These are phyloP conservation scores for Xylaria scruposa DNA, from an alignment of 495 filamentous ascomycete species.

Conservation along the genomic window DNA sequence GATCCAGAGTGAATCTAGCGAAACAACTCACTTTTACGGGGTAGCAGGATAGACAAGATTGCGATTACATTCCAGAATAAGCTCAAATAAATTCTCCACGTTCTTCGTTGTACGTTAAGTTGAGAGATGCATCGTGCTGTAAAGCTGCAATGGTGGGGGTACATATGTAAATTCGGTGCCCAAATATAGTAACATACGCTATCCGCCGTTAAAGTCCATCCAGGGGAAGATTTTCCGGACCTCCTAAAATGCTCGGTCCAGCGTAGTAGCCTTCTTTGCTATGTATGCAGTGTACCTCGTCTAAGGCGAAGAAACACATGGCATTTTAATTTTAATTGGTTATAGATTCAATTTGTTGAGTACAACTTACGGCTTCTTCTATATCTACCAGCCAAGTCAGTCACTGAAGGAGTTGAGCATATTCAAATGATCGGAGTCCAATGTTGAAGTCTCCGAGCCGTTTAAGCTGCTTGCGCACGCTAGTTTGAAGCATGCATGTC, in stretches of 20 bases:
- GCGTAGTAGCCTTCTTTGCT: not conserved
- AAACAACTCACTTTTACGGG: not conserved
- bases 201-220: not conserved
- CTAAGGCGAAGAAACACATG: not conserved
- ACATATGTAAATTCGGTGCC: not conserved
- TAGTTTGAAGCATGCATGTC: not conserved
- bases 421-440: not conserved
- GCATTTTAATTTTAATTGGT: no score
- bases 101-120: not conserved
- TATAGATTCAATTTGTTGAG: no score
- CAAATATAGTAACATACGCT: conserved; percentile 8
- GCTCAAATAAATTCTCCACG: not conserved
- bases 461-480: not conserved
- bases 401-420: not conserved
- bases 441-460: not conserved
- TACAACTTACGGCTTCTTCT: no score
- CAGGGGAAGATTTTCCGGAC: not conserved
- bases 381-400: not conserved
- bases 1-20: no score
- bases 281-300: not conserved
- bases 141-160: not conserved
- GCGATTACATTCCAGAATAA: not conserved
- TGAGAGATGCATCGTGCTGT: not conserved
- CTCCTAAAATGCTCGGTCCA: not conserved
- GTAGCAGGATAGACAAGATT: no score